Percentiles rank a stretch among this genome's conserved stretches.
Conservation (phyloP, 805 yeast species). For the Brettanomyces nanus region DNA sequence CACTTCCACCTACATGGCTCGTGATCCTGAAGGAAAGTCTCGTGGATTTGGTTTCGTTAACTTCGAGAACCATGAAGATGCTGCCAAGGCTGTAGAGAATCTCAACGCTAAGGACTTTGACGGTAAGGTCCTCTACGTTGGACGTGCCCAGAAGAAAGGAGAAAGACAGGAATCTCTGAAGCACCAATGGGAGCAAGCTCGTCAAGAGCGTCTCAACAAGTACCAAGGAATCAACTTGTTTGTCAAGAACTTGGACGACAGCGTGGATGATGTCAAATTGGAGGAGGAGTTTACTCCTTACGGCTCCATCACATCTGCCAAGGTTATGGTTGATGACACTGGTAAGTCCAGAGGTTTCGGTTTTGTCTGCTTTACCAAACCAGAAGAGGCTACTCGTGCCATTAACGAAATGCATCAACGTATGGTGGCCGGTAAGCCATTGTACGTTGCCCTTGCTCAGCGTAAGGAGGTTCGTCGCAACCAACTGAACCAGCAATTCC, state of each 20-base stretch:
- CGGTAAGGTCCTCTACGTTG: conserved; percentile 85
- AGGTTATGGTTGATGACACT: conserved; percentile 89
- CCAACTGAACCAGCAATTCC: conserved; percentile 95
- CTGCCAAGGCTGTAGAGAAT: conserved; percentile 85
- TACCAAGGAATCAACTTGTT: conserved; percentile 97
- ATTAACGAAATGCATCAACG: conserved; percentile 97
- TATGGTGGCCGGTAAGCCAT: conserved; percentile 90
- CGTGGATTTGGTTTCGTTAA: conserved; percentile 96
- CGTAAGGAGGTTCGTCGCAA: conserved; percentile 96
- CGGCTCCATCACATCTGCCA: conserved; percentile 93
- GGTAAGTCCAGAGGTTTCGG: conserved; percentile 98
- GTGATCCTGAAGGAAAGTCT: conserved; percentile 79
- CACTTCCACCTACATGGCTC: conserved; percentile 76
- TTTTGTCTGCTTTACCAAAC: conserved; percentile 93
- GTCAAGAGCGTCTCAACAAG: conserved; percentile 85
- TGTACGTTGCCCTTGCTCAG: conserved; percentile 98
- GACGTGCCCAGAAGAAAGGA: conserved; percentile 98
- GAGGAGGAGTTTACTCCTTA: conserved; percentile 87
- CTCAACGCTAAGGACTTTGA: conserved; percentile 80
- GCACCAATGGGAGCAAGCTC: conserved; percentile 86
- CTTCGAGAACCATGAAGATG: conserved; percentile 80
- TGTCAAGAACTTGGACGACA: conserved; percentile 92
- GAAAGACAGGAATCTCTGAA: conserved; percentile 95
- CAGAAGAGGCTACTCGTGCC: conserved; percentile 99
- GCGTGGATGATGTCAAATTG: conserved; percentile 84